Conservation (phyloP, 2,329 filamentous ascomycete species). For the Drechslerella stenobrocha region DNA sequence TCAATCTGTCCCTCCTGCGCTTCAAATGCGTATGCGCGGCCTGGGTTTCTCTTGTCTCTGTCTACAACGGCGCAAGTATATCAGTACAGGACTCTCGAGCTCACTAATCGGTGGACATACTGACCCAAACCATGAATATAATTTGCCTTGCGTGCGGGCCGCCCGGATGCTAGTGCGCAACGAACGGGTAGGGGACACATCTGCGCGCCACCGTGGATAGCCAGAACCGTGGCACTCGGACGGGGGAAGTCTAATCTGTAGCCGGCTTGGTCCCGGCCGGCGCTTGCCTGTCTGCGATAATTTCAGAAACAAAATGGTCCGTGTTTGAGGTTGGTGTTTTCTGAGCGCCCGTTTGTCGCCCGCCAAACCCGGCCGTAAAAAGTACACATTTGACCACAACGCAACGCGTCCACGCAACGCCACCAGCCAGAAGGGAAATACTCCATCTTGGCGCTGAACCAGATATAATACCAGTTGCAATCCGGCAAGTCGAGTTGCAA, state of each 20-base stretch:
- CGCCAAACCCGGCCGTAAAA: too few species aligned
- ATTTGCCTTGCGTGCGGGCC: too few species aligned
- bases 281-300: slow-evolving; percentile 10
- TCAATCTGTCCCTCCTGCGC: background rate
- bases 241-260: background rate
- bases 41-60: background rate
- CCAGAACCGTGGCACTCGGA: background rate
- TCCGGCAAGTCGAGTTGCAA: too few species aligned
- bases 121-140: too few species aligned
- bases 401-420: too few species aligned
- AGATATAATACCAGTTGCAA: too few species aligned
- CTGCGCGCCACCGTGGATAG: background rate
- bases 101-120: too few species aligned
- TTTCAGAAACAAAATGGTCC: slow-evolving; percentile 14
- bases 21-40: background rate
- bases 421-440: slow-evolving; percentile 6
- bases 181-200: background rate
- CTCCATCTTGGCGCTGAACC: slow-evolving; percentile 39
- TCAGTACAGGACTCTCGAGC: too few species aligned
- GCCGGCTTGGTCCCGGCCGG: slow-evolving; percentile 2
- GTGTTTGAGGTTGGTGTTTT: slow-evolving; percentile 3
- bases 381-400: too few species aligned
- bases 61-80: too few species aligned
- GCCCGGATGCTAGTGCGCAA: too few species aligned
- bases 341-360: background rate